These are phyloP conservation scores for Canna indica DNA, from an alignment of 176 grass and related monocot species.

Conservation along the genomic window DNA sequence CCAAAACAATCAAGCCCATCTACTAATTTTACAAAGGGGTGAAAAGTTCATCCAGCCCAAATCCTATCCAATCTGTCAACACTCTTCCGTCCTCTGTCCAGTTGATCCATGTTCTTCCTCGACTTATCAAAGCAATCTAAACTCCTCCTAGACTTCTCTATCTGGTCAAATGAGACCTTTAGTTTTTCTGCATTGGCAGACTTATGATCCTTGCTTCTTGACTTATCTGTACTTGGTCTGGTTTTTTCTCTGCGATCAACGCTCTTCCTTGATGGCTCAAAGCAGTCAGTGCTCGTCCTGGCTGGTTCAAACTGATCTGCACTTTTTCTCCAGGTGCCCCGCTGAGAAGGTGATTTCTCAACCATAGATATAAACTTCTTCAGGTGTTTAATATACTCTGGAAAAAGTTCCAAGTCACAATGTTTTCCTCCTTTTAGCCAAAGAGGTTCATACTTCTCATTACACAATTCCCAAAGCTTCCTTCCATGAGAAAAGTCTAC, in stretches of 20 bases:
- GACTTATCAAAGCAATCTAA: constrained; percentile 62
- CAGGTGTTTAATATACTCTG: constrained; percentile 62
- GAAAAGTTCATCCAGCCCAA: constrained; percentile 50
- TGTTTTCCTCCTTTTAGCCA: constrained; percentile 84
- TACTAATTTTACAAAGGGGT: constrained; percentile 39
- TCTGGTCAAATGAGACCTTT: constrained; percentile 54
- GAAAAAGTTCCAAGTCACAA: constrained; percentile 77
- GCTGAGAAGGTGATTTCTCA: constrained; percentile 59
- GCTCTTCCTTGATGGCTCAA: constrained; percentile 57
- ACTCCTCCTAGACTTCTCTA: constrained; percentile 79
- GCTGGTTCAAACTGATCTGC: constrained; percentile 50
- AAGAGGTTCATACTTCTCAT: constrained; percentile 78
- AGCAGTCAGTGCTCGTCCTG: constrained; percentile 48
- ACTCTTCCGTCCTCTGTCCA: constrained; percentile 65
- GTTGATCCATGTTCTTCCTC: constrained; percentile 55
- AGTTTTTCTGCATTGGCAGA: constrained; percentile 65
- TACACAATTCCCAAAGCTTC: constrained; percentile 75
- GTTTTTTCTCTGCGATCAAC: constrained; percentile 45
- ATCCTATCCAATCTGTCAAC: constrained; percentile 83
- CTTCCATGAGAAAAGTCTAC: constrained; percentile 85
- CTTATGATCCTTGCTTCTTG: constrained; percentile 45
- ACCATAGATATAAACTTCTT: constrained; percentile 62
- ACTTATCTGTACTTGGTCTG: constrained; percentile 43
- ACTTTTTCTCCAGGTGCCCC: constrained; percentile 46
- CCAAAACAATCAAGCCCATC: constrained; percentile 35